phyloP scores from a whole-genome alignment of 2,329 filamentous ascomycete genomes.

The Fusarium dlaminii region DNA sequence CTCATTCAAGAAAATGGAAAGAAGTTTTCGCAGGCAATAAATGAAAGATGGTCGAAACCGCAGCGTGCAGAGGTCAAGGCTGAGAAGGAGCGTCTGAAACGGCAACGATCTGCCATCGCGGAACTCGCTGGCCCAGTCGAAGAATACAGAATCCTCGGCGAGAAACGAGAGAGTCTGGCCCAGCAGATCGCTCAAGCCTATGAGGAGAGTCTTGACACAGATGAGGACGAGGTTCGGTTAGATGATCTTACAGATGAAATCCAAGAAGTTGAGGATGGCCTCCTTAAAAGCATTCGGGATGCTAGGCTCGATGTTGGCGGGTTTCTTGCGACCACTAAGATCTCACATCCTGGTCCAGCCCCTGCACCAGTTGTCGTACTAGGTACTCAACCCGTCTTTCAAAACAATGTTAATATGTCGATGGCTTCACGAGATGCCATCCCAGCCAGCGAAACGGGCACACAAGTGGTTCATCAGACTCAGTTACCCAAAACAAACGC shows the following conservation, averaged over 20 bases:
- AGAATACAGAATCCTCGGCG: slow-evolving; percentile 53
- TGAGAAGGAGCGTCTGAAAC: slow-evolving; percentile 59
- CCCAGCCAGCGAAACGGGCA: slow-evolving; percentile 46
- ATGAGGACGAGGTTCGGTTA: slow-evolving; percentile 60
- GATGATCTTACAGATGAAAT: slow-evolving; percentile 59
- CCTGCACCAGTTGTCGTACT: slow-evolving; percentile 49
- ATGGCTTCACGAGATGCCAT: slow-evolving; percentile 47
- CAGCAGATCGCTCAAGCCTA: slow-evolving; percentile 61
- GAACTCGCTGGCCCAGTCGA: slow-evolving; percentile 54
- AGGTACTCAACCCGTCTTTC: slow-evolving; percentile 54
- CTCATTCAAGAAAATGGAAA: slow-evolving; percentile 58
- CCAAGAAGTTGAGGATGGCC: slow-evolving; percentile 53
- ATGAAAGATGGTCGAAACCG: slow-evolving; percentile 56
- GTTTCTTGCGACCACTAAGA: slow-evolving; percentile 47
- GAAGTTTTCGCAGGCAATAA: slow-evolving; percentile 59
- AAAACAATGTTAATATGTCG: slow-evolving; percentile 46
- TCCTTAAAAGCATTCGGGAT: slow-evolving; percentile 54
- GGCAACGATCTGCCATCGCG: slow-evolving; percentile 57
- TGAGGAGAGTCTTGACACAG: slow-evolving; percentile 60
- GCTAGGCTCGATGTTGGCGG: slow-evolving; percentile 57
- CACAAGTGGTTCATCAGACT: slow-evolving; percentile 63
- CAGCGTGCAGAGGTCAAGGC: slow-evolving; percentile 58
- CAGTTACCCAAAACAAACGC: slow-evolving; percentile 51
- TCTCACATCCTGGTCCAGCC: slow-evolving; percentile 8
- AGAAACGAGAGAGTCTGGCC: slow-evolving; percentile 57